Base-by-base conservation (phyloP, 306 rosid genomes). In the Luffa acutangula region DNA sequence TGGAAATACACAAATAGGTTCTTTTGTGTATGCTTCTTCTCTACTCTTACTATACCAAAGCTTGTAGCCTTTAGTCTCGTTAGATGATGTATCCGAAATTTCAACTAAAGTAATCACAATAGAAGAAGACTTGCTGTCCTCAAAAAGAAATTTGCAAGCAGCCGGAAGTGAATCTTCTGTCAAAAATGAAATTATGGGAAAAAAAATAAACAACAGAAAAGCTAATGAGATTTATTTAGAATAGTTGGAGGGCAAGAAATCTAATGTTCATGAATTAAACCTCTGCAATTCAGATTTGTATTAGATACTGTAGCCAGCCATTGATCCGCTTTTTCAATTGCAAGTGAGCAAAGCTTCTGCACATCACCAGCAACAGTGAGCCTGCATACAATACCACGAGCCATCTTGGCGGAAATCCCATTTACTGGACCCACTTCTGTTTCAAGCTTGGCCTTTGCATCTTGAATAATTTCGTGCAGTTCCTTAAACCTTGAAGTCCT, bases 161-260 rank as follows among this genome's bases (percentile, higher is more conserved):
- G 99, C 92, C 53, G 99, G 99, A 82, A 96, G 96, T 5, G 98
- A 96, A 82, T 89, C 99, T 85, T 93, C 99, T 96, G 97, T 74
- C 65, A 66, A 63, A 78, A 58, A 31, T 7, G 21, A 67, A 65
- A 71, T 54, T 75, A 43, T 79, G 81, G 62, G 80, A 77, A 69
- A 69, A 42, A 6, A 49, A 46, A 71, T 64, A 49, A 73, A 7
- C 58, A 49, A 48, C 58, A 73, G 9, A 70, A 45, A 83, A 21
- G 8, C 81, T 81, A 31, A 57, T 42, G 79, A 85, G 80, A 79
- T 78, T 76, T 49, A 33, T 34, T 49, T 33, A 73, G 64, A 71
- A 82, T 54, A 81, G 67, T 77, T 59, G 77, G 62, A 83, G 76
- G 18, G 81, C 75, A 13, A 66, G 67, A 60, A 79, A 14, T 66